Conservation (phyloP, 2,329 filamentous ascomycete genomes). For the Pseudogymnoascus destructans region DNA sequence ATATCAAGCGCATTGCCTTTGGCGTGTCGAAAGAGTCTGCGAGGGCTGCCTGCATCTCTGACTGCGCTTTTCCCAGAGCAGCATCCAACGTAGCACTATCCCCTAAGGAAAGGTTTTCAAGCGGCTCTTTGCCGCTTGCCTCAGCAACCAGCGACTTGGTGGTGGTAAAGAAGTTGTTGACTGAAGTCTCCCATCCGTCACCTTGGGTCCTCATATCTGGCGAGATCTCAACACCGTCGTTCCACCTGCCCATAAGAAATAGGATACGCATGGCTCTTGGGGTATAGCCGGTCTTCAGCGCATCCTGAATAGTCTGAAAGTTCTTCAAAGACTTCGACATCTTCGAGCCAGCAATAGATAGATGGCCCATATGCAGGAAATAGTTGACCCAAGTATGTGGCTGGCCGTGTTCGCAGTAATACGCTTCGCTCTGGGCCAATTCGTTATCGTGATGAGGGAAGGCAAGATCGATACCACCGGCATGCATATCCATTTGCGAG, state of each 20-base stretch:
- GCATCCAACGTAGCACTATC: slow-evolving; percentile 40
- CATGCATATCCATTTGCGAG: slow-evolving; percentile 79
- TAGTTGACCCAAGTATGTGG: slow-evolving; percentile 80
- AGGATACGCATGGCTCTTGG: slow-evolving; percentile 69
- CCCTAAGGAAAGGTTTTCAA: slow-evolving; percentile 21
- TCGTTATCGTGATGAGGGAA: slow-evolving; percentile 94
- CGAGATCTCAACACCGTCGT: slow-evolving; percentile 82
- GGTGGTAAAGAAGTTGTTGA: slow-evolving; percentile 54
- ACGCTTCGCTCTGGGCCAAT: slow-evolving; percentile 80
- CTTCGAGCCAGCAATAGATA: slow-evolving; percentile 79
- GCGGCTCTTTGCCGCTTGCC: slow-evolving; percentile 24
- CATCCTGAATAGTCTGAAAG: slow-evolving; percentile 84
- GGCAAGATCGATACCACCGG: slow-evolving; percentile 78
- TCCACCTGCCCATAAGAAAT: slow-evolving; percentile 80
- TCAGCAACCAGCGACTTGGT: slow-evolving; percentile 41
- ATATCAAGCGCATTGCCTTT: slow-evolving; percentile 62
- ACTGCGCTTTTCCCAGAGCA: slow-evolving; percentile 37
- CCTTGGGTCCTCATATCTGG: slow-evolving; percentile 65
- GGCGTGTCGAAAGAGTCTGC: slow-evolving; percentile 83
- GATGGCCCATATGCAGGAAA: slow-evolving; percentile 89
- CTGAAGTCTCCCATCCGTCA: slow-evolving; percentile 64
- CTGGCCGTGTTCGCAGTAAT: slow-evolving; percentile 37
- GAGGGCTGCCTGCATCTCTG: slow-evolving; percentile 45
- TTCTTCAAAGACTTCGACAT: slow-evolving; percentile 97
- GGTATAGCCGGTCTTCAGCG: slow-evolving; percentile 57